Evolutionary conservation across 2,329 filamentous ascomycete genomes (phyloP), one percentile per base, ranked within the genome.

Genomic region (Phaeophleospora eucalypticola): DNA sequence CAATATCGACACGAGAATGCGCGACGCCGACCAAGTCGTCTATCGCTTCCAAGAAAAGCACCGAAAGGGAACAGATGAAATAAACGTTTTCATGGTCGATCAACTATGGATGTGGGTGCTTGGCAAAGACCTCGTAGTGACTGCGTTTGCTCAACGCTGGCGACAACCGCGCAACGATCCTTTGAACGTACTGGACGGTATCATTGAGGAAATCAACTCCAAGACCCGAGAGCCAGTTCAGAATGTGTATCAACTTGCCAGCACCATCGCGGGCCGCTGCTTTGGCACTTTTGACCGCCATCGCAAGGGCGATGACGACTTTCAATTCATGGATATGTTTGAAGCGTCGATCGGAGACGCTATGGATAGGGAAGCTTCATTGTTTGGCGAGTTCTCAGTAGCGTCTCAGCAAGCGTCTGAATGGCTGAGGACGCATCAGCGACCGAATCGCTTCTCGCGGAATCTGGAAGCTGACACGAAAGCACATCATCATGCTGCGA

Each of bases 311-410:
- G 55, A 82, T 52, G 79, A 81, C 46, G 72, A 81, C 21, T 82
- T 79, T 41, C 79, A 82, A 49, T 84, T 85, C 43, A 60, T 84
- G 1, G 81, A 84, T 51, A 84, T 84, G 77, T 85, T 86, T 50
- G 81, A 84, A 53, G 74, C 73, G 12, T 80, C 76, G 2, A 83
- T 85, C 35, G 82, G 81, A 2, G 59, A 67, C 19, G 67, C 67
- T 1, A 71, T 70, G 8, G 68, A 71, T 20, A 57, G 58, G 24
- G 61, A 64, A 36, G 59, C 60, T 3, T 65, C 73, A n/a, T 71
- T 84, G 0, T 84, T 84, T 54, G 69, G 70, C 27, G 68, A 71
- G 12, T 84, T 84, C 65, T 81, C 83, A 49, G 67, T 65, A 12
- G 81, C 80, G 1, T 82, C 79, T 0, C 71, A 69, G 9, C 71